Evolutionary conservation across 768 basidiomycete species (phyloP).

Genomic region (Pleurotus sapidus): DNA sequence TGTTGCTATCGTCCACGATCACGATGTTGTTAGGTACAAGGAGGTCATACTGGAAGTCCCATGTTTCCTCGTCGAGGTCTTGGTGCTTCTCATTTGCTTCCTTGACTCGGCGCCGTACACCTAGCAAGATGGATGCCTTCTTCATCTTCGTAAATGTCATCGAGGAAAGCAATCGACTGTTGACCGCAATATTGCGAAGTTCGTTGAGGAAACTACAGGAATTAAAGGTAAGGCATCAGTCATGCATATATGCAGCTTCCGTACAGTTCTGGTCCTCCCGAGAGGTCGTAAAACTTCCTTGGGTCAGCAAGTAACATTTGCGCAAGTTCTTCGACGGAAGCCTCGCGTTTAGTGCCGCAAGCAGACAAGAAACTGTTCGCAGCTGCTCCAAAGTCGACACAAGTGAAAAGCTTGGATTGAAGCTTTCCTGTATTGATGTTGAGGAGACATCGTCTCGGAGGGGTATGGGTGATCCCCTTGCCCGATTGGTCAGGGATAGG

Average conservation of each 20-base stretch:
- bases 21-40: conserved; percentile 67
- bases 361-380: conserved; percentile 85
- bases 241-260: conserved; percentile 14
- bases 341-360: conserved; percentile 86
- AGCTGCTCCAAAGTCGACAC: conserved; percentile 80
- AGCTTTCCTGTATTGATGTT: conserved; percentile 70
- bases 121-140: conserved; percentile 68
- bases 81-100: conserved; percentile 24
- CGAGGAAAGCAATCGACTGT: conserved; percentile 51
- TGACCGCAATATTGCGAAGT: conserved; percentile 84
- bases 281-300: conserved; percentile 63
- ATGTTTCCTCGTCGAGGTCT: conserved; percentile 68
- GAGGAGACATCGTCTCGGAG: conserved; percentile 41
- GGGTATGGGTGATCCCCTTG: conserved; percentile 28
- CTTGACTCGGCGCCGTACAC: conserved; percentile 55
- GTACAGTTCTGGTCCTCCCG: conserved; percentile 69
- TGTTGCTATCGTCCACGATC: conserved; percentile 84
- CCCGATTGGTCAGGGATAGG: conserved; percentile 49
- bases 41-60: conserved; percentile 72
- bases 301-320: conserved; percentile 69
- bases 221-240: too few relatives aligned
- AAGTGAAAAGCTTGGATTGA: conserved; percentile 80
- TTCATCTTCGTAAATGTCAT: conserved; percentile 65
- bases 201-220: conserved; percentile 71
- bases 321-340: conserved; percentile 74